These are phyloP conservation scores for Pseudogymnoascus sp. DNA, from an alignment of 2,329 filamentous ascomycete species.

Conservation along the genomic window DNA sequence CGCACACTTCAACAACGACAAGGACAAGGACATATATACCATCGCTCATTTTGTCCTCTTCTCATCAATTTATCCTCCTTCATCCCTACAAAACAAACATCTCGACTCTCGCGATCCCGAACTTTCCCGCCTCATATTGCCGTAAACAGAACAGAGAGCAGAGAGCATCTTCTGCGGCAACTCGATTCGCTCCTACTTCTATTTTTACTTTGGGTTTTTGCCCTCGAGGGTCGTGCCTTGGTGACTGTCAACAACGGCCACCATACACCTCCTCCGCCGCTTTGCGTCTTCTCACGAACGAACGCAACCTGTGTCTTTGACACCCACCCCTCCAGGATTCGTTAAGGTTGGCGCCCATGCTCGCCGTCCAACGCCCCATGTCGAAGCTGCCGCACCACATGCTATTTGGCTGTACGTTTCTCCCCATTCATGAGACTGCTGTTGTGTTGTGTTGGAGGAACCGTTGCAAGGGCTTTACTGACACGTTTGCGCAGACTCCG, in stretches of 20 bases:
- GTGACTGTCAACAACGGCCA: neutral
- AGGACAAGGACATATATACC: neutral
- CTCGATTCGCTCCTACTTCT: neutral
- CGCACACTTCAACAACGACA: too few relatives aligned
- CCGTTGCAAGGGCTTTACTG: neutral
- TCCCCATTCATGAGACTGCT: neutral
- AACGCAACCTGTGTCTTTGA: neutral
- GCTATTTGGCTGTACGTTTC: conserved; percentile 60
- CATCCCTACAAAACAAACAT: neutral
- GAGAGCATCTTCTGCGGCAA: neutral
- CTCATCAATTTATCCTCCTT: neutral
- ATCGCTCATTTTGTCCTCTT: neutral
- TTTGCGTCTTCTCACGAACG: neutral
- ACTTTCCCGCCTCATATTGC: neutral
- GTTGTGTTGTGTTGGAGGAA: neutral
- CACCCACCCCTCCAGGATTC: neutral
- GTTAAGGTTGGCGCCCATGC: conserved; percentile 40
- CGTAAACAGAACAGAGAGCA: neutral
- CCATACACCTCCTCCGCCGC: neutral
- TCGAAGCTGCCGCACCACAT: conserved; percentile 48
- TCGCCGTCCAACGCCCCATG: conserved; percentile 47
- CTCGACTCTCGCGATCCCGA: neutral
- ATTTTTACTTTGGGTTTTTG: neutral
- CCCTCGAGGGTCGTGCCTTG: neutral
- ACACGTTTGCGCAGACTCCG: conserved; percentile 32